Base-by-base conservation (phyloP, 108 stramenopile genomes). In the Nannochloropsis granulata region DNA sequence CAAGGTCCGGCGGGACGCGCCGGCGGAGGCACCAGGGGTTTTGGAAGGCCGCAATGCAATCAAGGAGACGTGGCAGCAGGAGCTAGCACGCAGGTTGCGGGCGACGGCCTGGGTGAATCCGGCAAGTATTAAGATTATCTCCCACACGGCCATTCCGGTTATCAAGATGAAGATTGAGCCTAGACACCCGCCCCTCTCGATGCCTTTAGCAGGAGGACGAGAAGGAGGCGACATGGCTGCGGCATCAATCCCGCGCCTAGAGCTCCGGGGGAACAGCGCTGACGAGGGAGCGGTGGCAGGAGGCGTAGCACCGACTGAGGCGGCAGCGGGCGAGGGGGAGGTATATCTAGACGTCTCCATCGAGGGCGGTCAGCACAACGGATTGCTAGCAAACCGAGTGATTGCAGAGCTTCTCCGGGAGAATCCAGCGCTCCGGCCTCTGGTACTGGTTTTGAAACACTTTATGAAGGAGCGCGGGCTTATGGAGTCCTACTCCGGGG, bases 21-120 rank as follows among this genome's bases (percentile, higher is more conserved):
- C 93, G 24, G 95, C 96, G 42, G 90, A 90, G 45, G 92, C 95
- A 13, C 95, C 96, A 13, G 96, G 96, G 71, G 95, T 93, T 46
- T 84, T 97, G 56, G 96, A 97, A 90, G 95, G 96, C 46, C 89
- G 96, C 86, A 97, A 97, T 86, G 96, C 96, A 25, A 95, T 97
- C 86, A 95, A 95, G 84, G 95, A 96, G 85, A 92, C 93, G 2
- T 93, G 93, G 71, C 96, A 97, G 81, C 94, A 95, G 84, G 86
- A 95, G 14, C 88, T 97, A 46, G 94, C 95, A 44, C 90, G 96
- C 80, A 94, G 94, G 81, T 86, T 97, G 56, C 94, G 95, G 84
- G 93, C 90, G 2, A 83, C 19, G 88, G 83, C 45, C 5, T 91
- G 91, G 91, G 90, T 91, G 45, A 87, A 88, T 43, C 45, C 44